Percentiles rank a stretch among this genome's conserved stretches.
These are phyloP conservation scores for Picocystis sp. DNA, from an alignment of 163 green algal species.

Conservation along the genomic window DNA sequence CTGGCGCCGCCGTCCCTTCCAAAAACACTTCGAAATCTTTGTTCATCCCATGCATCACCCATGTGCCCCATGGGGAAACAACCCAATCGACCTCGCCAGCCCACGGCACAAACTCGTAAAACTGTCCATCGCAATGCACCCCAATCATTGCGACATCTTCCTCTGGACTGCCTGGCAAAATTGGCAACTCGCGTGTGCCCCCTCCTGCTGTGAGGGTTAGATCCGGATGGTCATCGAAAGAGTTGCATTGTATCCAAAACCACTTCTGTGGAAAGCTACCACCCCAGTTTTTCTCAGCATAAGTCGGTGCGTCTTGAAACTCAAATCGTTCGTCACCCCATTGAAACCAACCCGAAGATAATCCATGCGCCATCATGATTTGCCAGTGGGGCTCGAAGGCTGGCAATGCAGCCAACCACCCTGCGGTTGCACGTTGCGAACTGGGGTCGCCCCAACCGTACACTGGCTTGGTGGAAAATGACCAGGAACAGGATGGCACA, in stretches of 20 bases:
- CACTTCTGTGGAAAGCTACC: slow-evolving; percentile 78
- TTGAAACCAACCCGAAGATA: slow-evolving; percentile 68
- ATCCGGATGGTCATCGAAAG: slow-evolving; percentile 11
- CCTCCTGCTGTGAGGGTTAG: slow-evolving; percentile 11
- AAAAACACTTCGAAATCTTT: slow-evolving; percentile 21
- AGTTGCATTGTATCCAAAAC: slow-evolving; percentile 64
- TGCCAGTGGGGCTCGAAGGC: slow-evolving; percentile 97
- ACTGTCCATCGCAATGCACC: slow-evolving; percentile 46
- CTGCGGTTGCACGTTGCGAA: slow-evolving; percentile 59
- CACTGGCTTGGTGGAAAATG: slow-evolving; percentile 45
- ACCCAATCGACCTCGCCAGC: slow-evolving; percentile 54
- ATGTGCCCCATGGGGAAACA: slow-evolving; percentile 65
- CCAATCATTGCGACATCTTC: slow-evolving; percentile 81
- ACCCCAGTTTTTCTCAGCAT: slow-evolving; percentile 97
- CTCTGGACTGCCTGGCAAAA: slow-evolving; percentile 34
- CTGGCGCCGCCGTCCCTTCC: slow-evolving; percentile 14
- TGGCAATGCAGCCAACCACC: slow-evolving; percentile 71
- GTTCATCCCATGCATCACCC: slow-evolving; percentile 21
- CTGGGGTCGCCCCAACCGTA: slow-evolving; percentile 55
- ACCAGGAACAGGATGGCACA: slow-evolving; percentile 46
- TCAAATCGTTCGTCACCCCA: slow-evolving; percentile 61
- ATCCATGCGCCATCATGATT: slow-evolving; percentile 77
- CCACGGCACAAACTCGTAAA: slow-evolving; percentile 48
- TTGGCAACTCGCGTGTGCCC: slow-evolving; percentile 24
- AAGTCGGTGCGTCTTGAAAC: slow-evolving; percentile 65